Conservation (phyloP, 2,329 filamentous ascomycete species). For the Colletotrichum australisinense region DNA sequence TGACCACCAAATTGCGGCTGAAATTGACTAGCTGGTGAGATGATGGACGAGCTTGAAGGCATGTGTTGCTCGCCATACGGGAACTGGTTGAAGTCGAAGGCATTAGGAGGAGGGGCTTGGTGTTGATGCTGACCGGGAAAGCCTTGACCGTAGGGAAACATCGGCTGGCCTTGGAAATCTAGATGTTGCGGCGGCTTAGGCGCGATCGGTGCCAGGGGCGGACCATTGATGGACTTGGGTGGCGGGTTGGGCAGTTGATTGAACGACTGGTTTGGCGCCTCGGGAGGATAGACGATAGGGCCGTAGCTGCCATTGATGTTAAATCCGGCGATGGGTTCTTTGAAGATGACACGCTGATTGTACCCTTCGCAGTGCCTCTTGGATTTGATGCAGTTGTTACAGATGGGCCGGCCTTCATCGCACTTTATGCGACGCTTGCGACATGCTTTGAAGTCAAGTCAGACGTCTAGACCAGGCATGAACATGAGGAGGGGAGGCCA, state of each 20-base stretch:
- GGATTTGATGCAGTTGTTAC: slow-evolving; percentile 87
- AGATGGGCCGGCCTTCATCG: slow-evolving; percentile 86
- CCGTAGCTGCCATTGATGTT: slow-evolving; percentile 57
- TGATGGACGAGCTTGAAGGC: slow-evolving; percentile 31
- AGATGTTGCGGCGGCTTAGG: slow-evolving; percentile 59
- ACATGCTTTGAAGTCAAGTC: slow-evolving; percentile 71
- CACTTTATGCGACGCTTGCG: slow-evolving; percentile 97
- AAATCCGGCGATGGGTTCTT: slow-evolving; percentile 73
- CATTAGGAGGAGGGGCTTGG: slow-evolving; percentile 34
- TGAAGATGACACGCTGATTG: slow-evolving; percentile 84
- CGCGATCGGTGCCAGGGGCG: slow-evolving; percentile 58
- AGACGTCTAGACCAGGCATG: not conserved
- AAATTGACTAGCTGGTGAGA: slow-evolving; percentile 30
- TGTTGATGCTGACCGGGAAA: slow-evolving; percentile 41
- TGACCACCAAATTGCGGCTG: slow-evolving; percentile 23
- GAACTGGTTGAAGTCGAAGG: slow-evolving; percentile 40
- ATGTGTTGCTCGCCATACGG: slow-evolving; percentile 32
- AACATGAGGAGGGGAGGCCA: not conserved
- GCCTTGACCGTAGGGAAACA: slow-evolving; percentile 44
- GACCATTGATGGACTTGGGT: slow-evolving; percentile 52
- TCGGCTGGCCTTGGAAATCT: slow-evolving; percentile 47
- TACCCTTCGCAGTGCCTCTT: slow-evolving; percentile 88
- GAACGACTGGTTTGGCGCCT: slow-evolving; percentile 58
- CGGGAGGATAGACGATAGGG: slow-evolving; percentile 57
- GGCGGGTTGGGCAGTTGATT: slow-evolving; percentile 56